Percentiles rank a stretch among this genome's conserved stretches.
These are phyloP conservation scores for Parsonsia alboflavescens DNA, from an alignment of 257 asterid genomes.

Conservation along the genomic window DNA sequence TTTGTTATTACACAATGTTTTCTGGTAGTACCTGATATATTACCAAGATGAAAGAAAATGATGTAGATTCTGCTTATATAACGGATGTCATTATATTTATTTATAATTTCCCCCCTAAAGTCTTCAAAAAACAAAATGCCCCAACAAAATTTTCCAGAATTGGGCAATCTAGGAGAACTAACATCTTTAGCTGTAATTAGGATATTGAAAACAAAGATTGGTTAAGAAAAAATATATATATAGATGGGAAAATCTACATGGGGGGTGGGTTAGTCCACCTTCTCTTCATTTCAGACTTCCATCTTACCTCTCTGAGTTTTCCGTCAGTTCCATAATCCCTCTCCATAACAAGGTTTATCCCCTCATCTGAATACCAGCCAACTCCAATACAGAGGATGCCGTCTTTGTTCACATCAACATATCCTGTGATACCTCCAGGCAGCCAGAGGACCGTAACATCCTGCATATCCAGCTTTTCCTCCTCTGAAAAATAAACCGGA, in stretches of 20 bases:
- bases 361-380: conserved; percentile 98
- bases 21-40: neutral
- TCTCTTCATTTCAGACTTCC: conserved; percentile 91
- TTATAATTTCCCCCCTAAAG: neutral
- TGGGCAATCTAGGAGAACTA: neutral
- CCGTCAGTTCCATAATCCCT: conserved; percentile 94
- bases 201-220: neutral
- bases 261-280: conserved; percentile 92
- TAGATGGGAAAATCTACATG: conserved; percentile 33
- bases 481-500: conserved; percentile 69
- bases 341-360: conserved; percentile 92
- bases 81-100: neutral
- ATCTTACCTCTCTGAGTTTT: conserved; percentile 85
- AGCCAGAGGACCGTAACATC: conserved; percentile 82
- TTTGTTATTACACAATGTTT: too few species aligned
- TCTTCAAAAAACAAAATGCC: neutral
- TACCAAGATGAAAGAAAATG: neutral
- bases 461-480: conserved; percentile 84
- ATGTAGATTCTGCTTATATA: conserved; percentile 4
- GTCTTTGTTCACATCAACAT: conserved; percentile 83
- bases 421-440: conserved; percentile 93
- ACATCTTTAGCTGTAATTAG: neutral
- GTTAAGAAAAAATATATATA: neutral
- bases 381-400: conserved; percentile 84
- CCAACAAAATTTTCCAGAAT: neutral